Evolutionary conservation across 2,329 filamentous ascomycete species (phyloP), one percentile per base, ranked within the genome.

Genomic region (Penicillium sp.): DNA sequence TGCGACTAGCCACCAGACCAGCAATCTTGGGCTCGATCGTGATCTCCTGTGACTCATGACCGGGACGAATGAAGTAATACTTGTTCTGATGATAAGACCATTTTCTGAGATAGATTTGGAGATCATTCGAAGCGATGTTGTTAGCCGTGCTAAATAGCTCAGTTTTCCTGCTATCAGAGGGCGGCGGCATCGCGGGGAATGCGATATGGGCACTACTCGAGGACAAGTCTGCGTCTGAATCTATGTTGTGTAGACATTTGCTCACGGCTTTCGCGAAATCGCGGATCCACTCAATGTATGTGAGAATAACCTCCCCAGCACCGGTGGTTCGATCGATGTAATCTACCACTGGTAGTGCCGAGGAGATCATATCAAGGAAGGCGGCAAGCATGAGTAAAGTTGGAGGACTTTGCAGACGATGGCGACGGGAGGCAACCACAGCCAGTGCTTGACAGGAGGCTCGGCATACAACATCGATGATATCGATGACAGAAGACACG

Each of bases 41-140:
- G 1, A 84, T 72, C 59, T 81, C 78, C 59, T 76, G 78, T 17
- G 73, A 76, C 12, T 72, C 72, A 41, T 76, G 75, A 2, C 78
- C 78, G 17, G 76, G 75, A 2, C 71, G 69, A 35, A 67, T 73
- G 33, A 84, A 77, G 64, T 77, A 83, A 60, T 83, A 79, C 50
- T 69, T 74, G 2, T 71, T 75, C 31, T 75, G 71, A 50, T 76
- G 73, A 8, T 67, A 62, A 23, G 77, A 76, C 82, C 83, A 85
- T 35, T 77, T 79, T 1, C 71, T 69, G 19, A 85, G 63, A 41
- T 77, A 76, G 1, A 76, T 68, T 37, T 74, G 67, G 4, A 85
- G 65, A 27, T 81, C 78, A 35, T 75, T 75, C 2, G 70, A 69
- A 3, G 76, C 72, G 40, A 75, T 73, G 6, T 58, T 54, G 55